Conservation (phyloP, 331 rosid species). For the Saraca asoca region DNA sequence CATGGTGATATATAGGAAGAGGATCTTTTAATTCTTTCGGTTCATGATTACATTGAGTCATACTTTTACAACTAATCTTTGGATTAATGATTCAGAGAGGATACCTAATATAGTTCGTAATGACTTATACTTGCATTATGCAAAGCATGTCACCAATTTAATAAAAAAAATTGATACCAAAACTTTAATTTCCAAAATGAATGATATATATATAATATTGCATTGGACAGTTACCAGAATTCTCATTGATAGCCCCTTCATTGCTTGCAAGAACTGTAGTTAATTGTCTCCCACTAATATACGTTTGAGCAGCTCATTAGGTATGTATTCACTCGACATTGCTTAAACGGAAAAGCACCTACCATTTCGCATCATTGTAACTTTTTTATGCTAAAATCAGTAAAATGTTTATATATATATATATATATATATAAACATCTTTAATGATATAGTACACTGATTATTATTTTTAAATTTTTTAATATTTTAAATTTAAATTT, state of each 20-base stretch:
- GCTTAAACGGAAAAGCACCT: too few species aligned
- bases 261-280: constrained; percentile 14
- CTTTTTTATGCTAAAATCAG: too few species aligned
- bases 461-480: too few species aligned
- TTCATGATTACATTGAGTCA: constrained; percentile 31
- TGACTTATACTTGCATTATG: constrained; percentile 16
- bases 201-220: neutral
- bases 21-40: constrained; percentile 7
- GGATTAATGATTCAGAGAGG: constrained; percentile 33
- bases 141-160: constrained; percentile 8
- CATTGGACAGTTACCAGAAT: too few species aligned
- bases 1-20: neutral
- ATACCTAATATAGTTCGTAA: neutral
- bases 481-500: too few species aligned
- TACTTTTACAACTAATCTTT: constrained; percentile 31
- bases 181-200: constrained; percentile 5
- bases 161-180: neutral
- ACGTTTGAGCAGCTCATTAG: too few species aligned
- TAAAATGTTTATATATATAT: too few species aligned
- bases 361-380: too few species aligned
- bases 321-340: too few species aligned
- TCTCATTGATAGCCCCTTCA: constrained; percentile 16
- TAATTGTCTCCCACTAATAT: constrained; percentile 33
- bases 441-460: too few species aligned
- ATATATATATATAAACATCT: too few species aligned